These are phyloP conservation scores for Lathyrus tuberosus DNA, from an alignment of 306 rosid species.

Conservation along the genomic window DNA sequence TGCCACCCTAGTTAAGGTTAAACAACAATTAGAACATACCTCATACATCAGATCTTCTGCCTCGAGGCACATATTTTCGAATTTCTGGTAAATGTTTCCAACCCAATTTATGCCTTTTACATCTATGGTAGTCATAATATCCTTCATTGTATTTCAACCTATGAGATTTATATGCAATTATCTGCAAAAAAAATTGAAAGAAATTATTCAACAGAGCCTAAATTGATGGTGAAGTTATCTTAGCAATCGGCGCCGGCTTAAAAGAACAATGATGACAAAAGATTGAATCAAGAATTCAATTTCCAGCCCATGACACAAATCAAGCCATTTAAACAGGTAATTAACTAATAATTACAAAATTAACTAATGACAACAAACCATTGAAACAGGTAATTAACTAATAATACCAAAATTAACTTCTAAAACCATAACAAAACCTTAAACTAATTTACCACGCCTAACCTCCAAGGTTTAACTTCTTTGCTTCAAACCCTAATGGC, in stretches of 20 bases:
- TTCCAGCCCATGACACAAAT: slow-evolving; percentile 16
- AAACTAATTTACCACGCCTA: slow-evolving; percentile 23
- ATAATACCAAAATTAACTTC: slow-evolving; percentile 32
- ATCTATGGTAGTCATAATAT: slow-evolving; percentile 58
- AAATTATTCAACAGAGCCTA: too few relatives aligned
- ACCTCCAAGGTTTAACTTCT: too few relatives aligned
- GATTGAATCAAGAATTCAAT: slow-evolving; percentile 14
- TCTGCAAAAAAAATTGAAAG: slow-evolving; percentile 44
- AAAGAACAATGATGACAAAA: slow-evolving; percentile 29
- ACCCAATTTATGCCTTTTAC: slow-evolving; percentile 84
- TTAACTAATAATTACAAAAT: slow-evolving; percentile 30
- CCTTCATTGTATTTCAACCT: slow-evolving; percentile 31
- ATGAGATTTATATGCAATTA: slow-evolving; percentile 32
- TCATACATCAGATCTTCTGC: slow-evolving; percentile 75
- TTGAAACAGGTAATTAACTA: slow-evolving; percentile 4
- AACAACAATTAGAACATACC: slow-evolving; percentile 53
- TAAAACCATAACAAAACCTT: slow-evolving; percentile 38
- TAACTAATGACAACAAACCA: not conserved
- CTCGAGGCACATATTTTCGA: slow-evolving; percentile 87
- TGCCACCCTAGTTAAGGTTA: slow-evolving; percentile 14
- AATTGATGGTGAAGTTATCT: not conserved
- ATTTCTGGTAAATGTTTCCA: slow-evolving; percentile 74
- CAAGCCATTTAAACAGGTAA: not conserved
- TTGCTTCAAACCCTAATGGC: slow-evolving; percentile 4
- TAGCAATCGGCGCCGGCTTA: not conserved